These are phyloP conservation scores for Penicillium arizonense DNA, from an alignment of 495 filamentous ascomycete genomes.

Conservation along the genomic window DNA sequence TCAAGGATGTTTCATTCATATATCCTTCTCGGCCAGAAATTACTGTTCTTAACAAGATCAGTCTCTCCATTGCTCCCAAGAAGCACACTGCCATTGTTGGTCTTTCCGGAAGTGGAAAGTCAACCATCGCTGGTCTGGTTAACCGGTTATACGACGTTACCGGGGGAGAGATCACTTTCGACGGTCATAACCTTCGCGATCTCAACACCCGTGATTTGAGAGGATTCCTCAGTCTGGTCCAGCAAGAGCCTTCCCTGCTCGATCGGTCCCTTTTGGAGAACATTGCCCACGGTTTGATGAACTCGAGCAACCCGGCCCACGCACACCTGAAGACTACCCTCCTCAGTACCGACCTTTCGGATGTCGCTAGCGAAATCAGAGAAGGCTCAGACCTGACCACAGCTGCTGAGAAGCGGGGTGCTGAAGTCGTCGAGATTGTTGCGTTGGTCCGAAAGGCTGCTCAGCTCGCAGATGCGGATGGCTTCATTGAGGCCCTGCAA, in stretches of 20 bases:
- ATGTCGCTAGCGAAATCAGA: constrained; percentile 31
- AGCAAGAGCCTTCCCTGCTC: constrained; percentile 66
- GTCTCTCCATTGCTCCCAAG: constrained; percentile 51
- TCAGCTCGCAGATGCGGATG: constrained; percentile 38
- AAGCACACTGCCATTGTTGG: constrained; percentile 67
- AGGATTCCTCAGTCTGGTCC: constrained; percentile 58
- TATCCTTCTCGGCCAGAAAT: constrained; percentile 64
- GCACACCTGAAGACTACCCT: constrained; percentile 35
- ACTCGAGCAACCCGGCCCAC: constrained; percentile 49
- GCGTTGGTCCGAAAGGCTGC: constrained; percentile 38
- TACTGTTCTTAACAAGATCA: constrained; percentile 51
- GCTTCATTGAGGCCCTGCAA: constrained; percentile 46
- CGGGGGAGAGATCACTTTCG: constrained; percentile 48
- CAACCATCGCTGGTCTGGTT: constrained; percentile 58
- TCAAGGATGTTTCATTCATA: constrained; percentile 55
- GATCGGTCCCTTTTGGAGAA: constrained; percentile 67
- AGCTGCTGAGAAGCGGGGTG: constrained; percentile 29
- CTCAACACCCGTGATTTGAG: constrained; percentile 58
- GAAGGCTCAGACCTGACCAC: constrained; percentile 33
- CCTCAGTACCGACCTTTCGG: constrained; percentile 25
- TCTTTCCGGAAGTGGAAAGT: constrained; percentile 70
- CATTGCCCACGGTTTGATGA: constrained; percentile 63
- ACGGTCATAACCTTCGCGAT: constrained; percentile 50
- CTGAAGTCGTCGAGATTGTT: constrained; percentile 37
- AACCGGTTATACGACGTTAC: constrained; percentile 51